A percentile compares a stretch with the other conserved stretches of the same genome.
Conservation (phyloP, 352 stramenopile species). For the Globisporangium recalcitrans region DNA sequence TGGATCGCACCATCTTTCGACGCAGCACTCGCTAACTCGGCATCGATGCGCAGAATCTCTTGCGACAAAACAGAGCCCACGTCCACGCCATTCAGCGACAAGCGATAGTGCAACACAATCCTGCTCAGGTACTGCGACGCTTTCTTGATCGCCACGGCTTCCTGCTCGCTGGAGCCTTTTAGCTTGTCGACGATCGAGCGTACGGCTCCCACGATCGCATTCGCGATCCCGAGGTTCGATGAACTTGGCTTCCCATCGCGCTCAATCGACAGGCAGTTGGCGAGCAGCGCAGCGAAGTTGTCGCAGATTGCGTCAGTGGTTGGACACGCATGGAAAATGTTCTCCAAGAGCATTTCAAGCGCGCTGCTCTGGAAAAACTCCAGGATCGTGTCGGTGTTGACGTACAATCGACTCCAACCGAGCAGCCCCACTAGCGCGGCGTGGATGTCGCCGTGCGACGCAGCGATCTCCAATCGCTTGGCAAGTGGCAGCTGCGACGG, state of each 20-base stretch:
- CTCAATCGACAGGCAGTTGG: constrained; percentile 56
- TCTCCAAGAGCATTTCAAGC: constrained; percentile 52
- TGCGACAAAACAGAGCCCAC: constrained; percentile 35
- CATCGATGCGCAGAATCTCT: constrained; percentile 50
- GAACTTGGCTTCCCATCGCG: constrained; percentile 20
- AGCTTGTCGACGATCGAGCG: constrained; percentile 29
- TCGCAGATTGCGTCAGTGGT: constrained; percentile 39
- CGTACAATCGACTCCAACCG: constrained; percentile 62
- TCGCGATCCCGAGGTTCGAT: constrained; percentile 37
- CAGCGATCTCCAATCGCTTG: constrained; percentile 60
- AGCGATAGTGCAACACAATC: constrained; percentile 39
- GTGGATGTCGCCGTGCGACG: constrained; percentile 58
- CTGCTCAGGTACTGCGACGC: constrained; percentile 43
- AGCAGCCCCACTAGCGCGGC: constrained; percentile 67
- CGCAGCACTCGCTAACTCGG: constrained; percentile 30
- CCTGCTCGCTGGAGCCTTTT: constrained; percentile 8
- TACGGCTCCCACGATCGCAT: constrained; percentile 35
- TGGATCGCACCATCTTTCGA: constrained; percentile 50
- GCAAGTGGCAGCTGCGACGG: constrained; percentile 43
- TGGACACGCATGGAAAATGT: constrained; percentile 44
- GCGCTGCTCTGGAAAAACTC: constrained; percentile 67
- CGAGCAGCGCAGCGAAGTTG: constrained; percentile 48
- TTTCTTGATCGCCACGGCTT: constrained; percentile 19
- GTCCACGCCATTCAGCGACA: constrained; percentile 42
- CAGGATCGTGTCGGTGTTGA: constrained; percentile 60